phyloP scores from a whole-genome alignment of 2,329 filamentous ascomycete species.

The Ophiognomonia clavigignenti-juglandacearum region DNA sequence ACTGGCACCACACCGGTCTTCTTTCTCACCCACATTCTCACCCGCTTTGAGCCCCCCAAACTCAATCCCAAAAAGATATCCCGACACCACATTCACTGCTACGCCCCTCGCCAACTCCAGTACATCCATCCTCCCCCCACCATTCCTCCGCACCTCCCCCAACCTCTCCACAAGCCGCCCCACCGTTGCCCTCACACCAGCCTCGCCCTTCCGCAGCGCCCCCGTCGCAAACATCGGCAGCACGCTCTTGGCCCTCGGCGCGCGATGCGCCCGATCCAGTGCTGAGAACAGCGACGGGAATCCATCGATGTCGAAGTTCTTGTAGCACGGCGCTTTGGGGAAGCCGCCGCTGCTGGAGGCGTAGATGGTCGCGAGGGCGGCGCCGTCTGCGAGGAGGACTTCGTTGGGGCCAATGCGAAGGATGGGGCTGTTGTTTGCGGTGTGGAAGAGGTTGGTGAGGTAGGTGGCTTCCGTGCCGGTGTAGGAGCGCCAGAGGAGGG shows the following conservation, averaged over 20 bases:
- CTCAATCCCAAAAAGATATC: conserved; percentile 45
- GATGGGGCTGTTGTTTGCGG: conserved; percentile 17
- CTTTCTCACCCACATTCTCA: neutral
- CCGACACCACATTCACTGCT: conserved; percentile 49
- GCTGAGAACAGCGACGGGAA: conserved; percentile 49
- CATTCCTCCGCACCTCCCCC: conserved; percentile 24
- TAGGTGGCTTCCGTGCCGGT: conserved; percentile 2
- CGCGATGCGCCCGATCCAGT: conserved; percentile 33
- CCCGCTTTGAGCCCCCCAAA: conserved; percentile 28
- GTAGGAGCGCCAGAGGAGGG: conserved; percentile 8
- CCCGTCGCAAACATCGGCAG: conserved; percentile 42
- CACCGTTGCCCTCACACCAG: conserved; percentile 35
- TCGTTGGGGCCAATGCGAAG: conserved; percentile 33
- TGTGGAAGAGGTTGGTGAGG: conserved; percentile 3
- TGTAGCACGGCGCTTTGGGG: conserved; percentile 44
- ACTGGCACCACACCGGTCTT: neutral
- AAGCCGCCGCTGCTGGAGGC: conserved; percentile 47
- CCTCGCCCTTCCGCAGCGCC: neutral
- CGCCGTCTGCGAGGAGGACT: conserved; percentile 37
- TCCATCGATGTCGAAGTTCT: conserved; percentile 53
- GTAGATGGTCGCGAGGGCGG: conserved; percentile 45
- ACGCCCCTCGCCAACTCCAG: conserved; percentile 43
- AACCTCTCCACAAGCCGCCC: conserved; percentile 28
- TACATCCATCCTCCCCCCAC: conserved; percentile 36
- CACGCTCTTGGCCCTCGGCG: conserved; percentile 43